A percentile compares a stretch with the other conserved stretches of the same genome.
These are phyloP conservation scores for Zizania palustris DNA, from an alignment of 202 grass and related monocot genomes.

Conservation along the genomic window DNA sequence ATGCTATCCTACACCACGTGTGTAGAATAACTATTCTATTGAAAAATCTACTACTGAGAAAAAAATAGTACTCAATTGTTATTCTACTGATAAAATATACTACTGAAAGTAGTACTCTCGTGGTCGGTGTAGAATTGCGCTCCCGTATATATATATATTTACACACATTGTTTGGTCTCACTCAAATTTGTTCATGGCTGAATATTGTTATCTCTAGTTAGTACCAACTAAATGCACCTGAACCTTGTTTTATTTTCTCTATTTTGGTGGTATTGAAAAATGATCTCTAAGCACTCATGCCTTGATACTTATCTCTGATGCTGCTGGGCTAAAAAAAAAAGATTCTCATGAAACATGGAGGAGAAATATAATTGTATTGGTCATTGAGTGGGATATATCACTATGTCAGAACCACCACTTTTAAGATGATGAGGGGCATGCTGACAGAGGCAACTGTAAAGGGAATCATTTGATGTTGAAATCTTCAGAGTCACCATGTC, in stretches of 20 bases:
- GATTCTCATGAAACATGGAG: neutral
- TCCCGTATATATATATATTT: too few relatives aligned
- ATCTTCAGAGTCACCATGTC: too few relatives aligned
- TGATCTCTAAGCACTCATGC: too few relatives aligned
- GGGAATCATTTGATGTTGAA: neutral
- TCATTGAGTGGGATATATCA: neutral
- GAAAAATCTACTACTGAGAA: too few relatives aligned
- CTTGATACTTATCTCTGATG: neutral
- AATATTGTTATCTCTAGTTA: neutral
- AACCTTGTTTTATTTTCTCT: neutral
- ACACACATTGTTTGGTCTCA: neutral
- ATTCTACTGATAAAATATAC: too few relatives aligned
- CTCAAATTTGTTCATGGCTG: neutral
- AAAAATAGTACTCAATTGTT: too few relatives aligned
- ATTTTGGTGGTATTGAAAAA: neutral
- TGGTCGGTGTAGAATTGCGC: too few relatives aligned
- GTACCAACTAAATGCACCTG: neutral
- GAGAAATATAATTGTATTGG: neutral
- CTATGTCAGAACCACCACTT: neutral
- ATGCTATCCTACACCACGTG: too few relatives aligned
- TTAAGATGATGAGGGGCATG: neutral
- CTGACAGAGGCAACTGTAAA: neutral
- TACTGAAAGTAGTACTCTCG: too few relatives aligned
- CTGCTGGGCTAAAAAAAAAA: neutral
- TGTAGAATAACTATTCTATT: too few relatives aligned